These are phyloP conservation scores for Paracoccidioides lutzii DNA, from an alignment of 2,329 filamentous ascomycete genomes.

Conservation along the genomic window DNA sequence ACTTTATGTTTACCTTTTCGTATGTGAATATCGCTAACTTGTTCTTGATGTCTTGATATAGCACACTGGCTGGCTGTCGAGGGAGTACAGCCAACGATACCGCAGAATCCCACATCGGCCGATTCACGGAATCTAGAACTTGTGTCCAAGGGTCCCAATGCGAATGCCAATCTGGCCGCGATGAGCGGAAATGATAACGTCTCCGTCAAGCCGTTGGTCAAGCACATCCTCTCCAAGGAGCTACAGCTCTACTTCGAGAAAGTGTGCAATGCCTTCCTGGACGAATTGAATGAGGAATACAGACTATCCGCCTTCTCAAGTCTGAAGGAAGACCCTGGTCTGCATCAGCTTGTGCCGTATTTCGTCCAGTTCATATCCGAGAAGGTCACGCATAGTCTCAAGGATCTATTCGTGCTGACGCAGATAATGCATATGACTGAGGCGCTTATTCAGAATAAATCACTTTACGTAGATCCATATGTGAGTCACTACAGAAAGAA, in stretches of 20 bases:
- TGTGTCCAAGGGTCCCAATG: constrained; percentile 76
- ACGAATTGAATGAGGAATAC: constrained; percentile 71
- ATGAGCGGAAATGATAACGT: constrained; percentile 73
- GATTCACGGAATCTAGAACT: constrained; percentile 77
- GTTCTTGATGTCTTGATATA: constrained; percentile 23
- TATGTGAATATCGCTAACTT: neutral
- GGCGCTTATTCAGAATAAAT: constrained; percentile 70
- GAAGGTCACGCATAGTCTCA: constrained; percentile 86
- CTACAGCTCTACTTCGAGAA: constrained; percentile 95
- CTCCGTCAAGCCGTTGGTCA: constrained; percentile 77
- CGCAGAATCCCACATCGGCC: constrained; percentile 81
- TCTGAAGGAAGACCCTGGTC: constrained; percentile 73
- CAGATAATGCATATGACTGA: constrained; percentile 87
- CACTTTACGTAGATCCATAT: constrained; percentile 61
- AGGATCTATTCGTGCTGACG: constrained; percentile 74
- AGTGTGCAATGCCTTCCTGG: constrained; percentile 75
- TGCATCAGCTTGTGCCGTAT: constrained; percentile 92
- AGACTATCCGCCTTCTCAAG: constrained; percentile 76
- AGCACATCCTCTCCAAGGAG: constrained; percentile 92
- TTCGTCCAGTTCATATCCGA: constrained; percentile 93
- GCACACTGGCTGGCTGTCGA: constrained; percentile 97
- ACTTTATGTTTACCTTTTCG: neutral
- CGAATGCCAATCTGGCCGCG: constrained; percentile 72
- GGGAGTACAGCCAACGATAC: constrained; percentile 90
- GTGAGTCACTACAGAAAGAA: constrained; percentile 23